Evolutionary conservation across 495 filamentous ascomycete species (phyloP), one percentile per base, ranked within the genome.

Genomic region (Annulohypoxylon maeteangense): DNA sequence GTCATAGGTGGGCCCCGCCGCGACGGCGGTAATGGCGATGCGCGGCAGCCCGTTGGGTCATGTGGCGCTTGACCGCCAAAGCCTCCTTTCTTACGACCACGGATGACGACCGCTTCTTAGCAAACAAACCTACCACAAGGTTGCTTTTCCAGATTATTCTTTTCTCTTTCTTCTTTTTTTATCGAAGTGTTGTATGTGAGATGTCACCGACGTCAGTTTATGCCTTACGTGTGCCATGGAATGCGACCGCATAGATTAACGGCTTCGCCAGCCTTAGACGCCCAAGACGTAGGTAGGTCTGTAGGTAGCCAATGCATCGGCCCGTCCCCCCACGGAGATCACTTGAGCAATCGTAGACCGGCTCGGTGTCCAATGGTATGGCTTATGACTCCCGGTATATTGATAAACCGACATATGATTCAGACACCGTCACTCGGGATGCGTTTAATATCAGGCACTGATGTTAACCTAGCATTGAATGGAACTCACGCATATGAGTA

Each of bases 371-470:
- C 45, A 45, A 42, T 23, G 12, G 3, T 25, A 4, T 50, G 44
- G 11, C 18, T 45, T 23, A 29, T n/a, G 12, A 14, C 27, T 38
- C 22, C 48, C 65, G 65, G 56, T 61, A n/a, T 31, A 62, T 47
- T 68, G 50, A 62, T 68, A 29, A 42, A 62, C 66, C 66, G 58
- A 58, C 50, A 57, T 62, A 29, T 57, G 57, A 47, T 47, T 31
- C 10, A 16, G 48, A 29, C 25, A n/a, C 23, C 25, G 50, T 32
- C 27, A 32, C 50, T 54, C n/a, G 50, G 29, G 6, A 40, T 54
- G 16, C 0, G 27, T 18, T 54, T 51, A 5, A n/a, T 51, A 29
- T 48, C 36, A 48, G 45, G 20, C 45, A 48, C 20, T 25, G 20
- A 48, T 48, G 47, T 12, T 29, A 29, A 27, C 23, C 22, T 27